Base-by-base conservation (phyloP, 148 eudicot species). In the Camellia granthamiana region DNA sequence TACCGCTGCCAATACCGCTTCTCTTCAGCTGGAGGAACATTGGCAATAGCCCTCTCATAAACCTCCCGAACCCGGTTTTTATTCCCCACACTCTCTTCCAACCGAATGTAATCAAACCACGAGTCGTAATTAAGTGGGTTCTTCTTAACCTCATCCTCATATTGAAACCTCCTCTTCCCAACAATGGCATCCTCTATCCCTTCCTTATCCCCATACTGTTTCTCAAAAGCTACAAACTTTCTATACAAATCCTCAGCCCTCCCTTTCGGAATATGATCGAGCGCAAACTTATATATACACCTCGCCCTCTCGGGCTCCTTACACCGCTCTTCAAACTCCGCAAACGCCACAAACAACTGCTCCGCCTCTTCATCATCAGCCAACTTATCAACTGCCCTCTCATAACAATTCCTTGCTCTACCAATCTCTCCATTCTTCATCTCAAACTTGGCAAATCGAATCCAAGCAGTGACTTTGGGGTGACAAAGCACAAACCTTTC, bases 151-250 rank as follows among this genome's bases (percentile, higher is more conserved):
- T 94, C 96, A 46, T 90, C 97, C 87, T 92, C 97, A 56, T 94
- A 95, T 78, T 91, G 94, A 86, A 95, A 95, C 90, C 98, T 91
- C 83, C 94, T 90, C 81, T 95, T 92, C 76, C 98, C 91, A n/a
- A 91, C 92, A 83, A 95, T 91, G 2, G 97, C 98, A 91, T 95
- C 97, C 83, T 95, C 98, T 60, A 95, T 91, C 44, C 98, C 97
- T 62, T 89, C 97, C 81, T 80, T 90, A 69, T 92, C 94, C 8
- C 98, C 98, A 82, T 88, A 91, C 76, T 95, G 98, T 80, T 95
- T 95, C 87, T 95, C 98, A 79, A 95, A 95, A 0, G 92, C 92
- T 44, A 94, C 97, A 87, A 90, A 94, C 84, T 92, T 94, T 84
- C 88, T 94, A 76, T 91, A 94, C 9, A 94, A 82, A 79, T 94